Base-by-base conservation (phyloP, 352 stramenopile genomes). In the Phytophthora cryptogea region DNA sequence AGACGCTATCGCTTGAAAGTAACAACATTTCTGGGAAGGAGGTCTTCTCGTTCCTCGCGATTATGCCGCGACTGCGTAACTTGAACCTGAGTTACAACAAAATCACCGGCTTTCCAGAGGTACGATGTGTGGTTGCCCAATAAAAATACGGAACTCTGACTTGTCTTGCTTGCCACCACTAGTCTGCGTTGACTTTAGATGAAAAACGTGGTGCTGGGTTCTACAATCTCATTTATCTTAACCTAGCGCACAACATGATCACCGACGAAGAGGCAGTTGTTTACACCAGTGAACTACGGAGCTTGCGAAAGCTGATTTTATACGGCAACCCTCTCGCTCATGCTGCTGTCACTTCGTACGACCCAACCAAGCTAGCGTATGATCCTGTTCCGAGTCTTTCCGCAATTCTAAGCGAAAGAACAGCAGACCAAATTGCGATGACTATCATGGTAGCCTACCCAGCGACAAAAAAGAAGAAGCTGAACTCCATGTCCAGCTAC, bases 81-180 rank as follows among this genome's bases (percentile, higher is more conserved):
- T 68, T 94, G 45, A 92, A 94, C 42, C 33, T 94, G n/a, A 90
- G 76, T 28, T 74, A 90, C 52, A 94, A 94, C 68, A 89, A 86
- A 45, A 69, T 94, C 54, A 84, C 76, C 8, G 60, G 69, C 3
- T 91, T 94, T 40, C 80, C 80, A 3, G 82, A 93, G 69, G 77
- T 89, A 36, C 30, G 61, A 39, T 23, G 3, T 30, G 3, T 28
- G 16, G 7, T 13, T 35, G 8, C 41, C 8, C 37, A 8, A 41
- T 13, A 30, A 17, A 28, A 16, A 9, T 9, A 10, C 28, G 31
- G 20, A 1, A 13, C 28, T 6, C 23, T 60, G 10, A 44, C 33
- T 50, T 54, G 4, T 43, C 42, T 26, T 54, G 39, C 23, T 28
- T 28, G 17, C 26, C 17, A 35, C 5, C 23, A 44, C 16, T 14